Conservation (phyloP, 139 green algal species). For the Coelastrella sp. region DNA sequence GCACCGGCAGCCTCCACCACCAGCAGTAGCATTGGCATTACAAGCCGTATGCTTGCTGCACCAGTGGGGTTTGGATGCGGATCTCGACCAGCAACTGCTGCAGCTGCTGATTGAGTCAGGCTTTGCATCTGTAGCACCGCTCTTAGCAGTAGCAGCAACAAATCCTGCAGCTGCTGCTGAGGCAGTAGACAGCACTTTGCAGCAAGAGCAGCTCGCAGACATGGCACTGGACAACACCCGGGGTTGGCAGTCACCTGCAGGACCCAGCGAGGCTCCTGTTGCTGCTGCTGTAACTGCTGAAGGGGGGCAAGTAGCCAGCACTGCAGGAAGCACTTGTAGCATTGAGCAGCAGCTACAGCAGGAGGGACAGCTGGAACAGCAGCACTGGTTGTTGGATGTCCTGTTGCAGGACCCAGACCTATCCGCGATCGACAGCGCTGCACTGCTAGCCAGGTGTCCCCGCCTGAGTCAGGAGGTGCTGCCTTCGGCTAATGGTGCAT, state of each 20-base stretch:
- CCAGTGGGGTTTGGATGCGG: constrained; percentile 14
- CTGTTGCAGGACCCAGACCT: not conserved
- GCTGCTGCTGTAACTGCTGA: not conserved
- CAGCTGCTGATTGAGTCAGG: constrained; percentile 14
- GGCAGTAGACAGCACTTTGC: too few species aligned
- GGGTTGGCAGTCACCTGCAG: not conserved
- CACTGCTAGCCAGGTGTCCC: not conserved
- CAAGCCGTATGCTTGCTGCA: constrained; percentile 26
- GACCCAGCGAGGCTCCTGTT: not conserved
- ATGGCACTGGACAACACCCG: not conserved
- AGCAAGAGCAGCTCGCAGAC: not conserved
- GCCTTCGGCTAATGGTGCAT: not conserved
- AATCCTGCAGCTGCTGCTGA: not conserved
- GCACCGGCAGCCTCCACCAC: not conserved
- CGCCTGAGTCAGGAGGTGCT: constrained; percentile 24
- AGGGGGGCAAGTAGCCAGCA: too few species aligned
- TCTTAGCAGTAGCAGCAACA: constrained; percentile 26
- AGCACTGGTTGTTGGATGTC: not conserved
- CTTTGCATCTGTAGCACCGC: constrained; percentile 13
- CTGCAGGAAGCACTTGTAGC: not conserved
- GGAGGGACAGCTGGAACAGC: constrained; percentile 29
- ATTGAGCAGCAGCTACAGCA: constrained; percentile 1
- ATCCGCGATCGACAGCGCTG: not conserved
- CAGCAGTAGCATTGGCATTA: not conserved
- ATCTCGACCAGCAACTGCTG: not conserved